phyloP scores from a whole-genome alignment of 176 grass and related monocot genomes.

The Carex cristatella region DNA sequence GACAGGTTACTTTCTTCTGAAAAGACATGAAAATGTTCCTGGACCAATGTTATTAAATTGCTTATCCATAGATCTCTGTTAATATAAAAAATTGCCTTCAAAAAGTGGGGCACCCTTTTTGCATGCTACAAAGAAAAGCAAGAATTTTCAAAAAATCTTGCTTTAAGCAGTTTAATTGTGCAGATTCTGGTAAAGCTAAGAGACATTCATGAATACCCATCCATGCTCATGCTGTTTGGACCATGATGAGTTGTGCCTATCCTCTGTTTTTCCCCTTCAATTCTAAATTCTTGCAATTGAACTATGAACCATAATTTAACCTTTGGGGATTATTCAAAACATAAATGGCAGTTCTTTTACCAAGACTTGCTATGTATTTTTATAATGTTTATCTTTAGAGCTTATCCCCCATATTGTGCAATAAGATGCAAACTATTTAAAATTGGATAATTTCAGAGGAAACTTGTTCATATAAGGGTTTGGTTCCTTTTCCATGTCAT shows the following conservation, averaged over 20 bases:
- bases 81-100: conserved; percentile 6
- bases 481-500: conserved; percentile 27
- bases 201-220: conserved; percentile 28
- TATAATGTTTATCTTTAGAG: not conserved
- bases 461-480: not conserved
- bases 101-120: conserved; percentile 9
- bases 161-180: not conserved
- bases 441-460: not conserved
- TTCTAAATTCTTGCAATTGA: conserved; percentile 7
- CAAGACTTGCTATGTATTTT: not conserved
- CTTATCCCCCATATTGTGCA: not conserved
- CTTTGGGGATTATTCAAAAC: not conserved
- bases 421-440: not conserved
- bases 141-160: not conserved
- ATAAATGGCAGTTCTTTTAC: not conserved
- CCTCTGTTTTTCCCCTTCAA: not conserved
- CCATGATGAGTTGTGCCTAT: conserved; percentile 17
- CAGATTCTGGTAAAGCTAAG: conserved; percentile 27
- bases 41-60: not conserved
- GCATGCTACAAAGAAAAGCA: conserved; percentile 25
- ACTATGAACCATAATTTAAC: not conserved
- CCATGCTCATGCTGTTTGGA: conserved; percentile 27
- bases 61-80: not conserved
- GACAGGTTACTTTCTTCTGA: not conserved
- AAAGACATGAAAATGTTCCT: conserved; percentile 5